Conservation (phyloP, 805 yeast genomes). For the Candida sphagnicola region DNA sequence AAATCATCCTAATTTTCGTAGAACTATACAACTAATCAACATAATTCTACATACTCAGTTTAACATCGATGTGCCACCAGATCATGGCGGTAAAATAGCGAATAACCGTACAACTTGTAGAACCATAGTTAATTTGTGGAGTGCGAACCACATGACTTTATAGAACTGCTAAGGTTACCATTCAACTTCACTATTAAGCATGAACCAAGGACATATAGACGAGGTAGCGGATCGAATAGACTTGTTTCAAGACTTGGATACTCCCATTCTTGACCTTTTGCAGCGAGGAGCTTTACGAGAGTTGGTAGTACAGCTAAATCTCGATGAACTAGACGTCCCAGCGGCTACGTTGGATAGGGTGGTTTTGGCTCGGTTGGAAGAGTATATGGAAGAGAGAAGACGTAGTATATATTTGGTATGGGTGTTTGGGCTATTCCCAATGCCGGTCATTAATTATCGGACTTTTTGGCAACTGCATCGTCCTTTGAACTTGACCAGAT, state of each 20-base stretch:
- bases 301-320: slow-evolving; percentile 10
- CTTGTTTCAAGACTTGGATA: slow-evolving; percentile 18
- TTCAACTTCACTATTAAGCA: no score
- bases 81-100: no score
- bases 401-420: slow-evolving; percentile 11
- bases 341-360: slow-evolving; percentile 9
- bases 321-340: slow-evolving; percentile 10
- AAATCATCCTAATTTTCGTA: no score
- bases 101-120: no score
- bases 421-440: slow-evolving; percentile 15
- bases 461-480: slow-evolving; percentile 13
- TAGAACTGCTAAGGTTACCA: no score
- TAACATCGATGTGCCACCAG: no score
- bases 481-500: slow-evolving; percentile 5
- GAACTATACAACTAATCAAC: no score
- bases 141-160: no score
- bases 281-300: slow-evolving; percentile 12
- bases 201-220: no score
- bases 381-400: not conserved
- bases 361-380: slow-evolving; percentile 1
- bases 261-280: slow-evolving; percentile 17
- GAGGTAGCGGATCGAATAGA: slow-evolving; percentile 8
- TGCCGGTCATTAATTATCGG: slow-evolving; percentile 17
- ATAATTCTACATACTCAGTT: no score
- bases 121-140: no score